phyloP scores from a whole-genome alignment of 176 grass and related monocot genomes.

The Avena atlantica region DNA sequence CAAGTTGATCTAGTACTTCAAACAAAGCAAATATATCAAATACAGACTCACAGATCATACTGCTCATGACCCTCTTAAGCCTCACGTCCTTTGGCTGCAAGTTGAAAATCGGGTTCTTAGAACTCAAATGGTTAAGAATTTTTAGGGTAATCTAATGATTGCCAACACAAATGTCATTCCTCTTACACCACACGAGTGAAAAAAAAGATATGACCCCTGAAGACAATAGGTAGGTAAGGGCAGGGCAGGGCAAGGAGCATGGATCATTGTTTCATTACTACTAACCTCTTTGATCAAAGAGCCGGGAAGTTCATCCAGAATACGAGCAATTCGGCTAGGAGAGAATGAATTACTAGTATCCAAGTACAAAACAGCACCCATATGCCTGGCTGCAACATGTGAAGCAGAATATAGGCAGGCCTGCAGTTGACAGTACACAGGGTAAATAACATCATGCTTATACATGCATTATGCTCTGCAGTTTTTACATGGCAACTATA shows the following conservation, averaged over 20 bases:
- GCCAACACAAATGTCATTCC: constrained; percentile 7
- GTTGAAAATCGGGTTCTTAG: constrained; percentile 29
- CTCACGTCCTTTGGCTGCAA: constrained; percentile 58
- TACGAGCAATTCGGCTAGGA: constrained; percentile 54
- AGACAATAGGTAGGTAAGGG: background rate
- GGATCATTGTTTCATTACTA: background rate
- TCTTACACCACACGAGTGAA: background rate
- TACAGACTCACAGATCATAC: constrained; percentile 66
- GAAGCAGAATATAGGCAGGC: constrained; percentile 74
- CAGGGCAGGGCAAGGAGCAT: background rate
- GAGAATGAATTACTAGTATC: constrained; percentile 96
- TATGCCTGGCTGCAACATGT: constrained; percentile 57
- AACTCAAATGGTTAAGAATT: constrained; percentile 12
- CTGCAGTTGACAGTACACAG: constrained; percentile 51
- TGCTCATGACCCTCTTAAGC: constrained; percentile 70
- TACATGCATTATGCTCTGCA: background rate
- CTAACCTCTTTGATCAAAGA: constrained; percentile 52
- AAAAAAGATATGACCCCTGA: constrained; percentile 3
- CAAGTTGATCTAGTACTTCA: constrained; percentile 71
- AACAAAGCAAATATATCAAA: constrained; percentile 95
- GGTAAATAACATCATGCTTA: background rate
- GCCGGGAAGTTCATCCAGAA: constrained; percentile 51
- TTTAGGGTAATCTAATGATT: background rate
- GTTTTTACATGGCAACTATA: background rate
- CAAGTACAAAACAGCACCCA: constrained; percentile 72